phyloP scores from a whole-genome alignment of 768 basidiomycete genomes.

The Leccinum subgranulosum region DNA sequence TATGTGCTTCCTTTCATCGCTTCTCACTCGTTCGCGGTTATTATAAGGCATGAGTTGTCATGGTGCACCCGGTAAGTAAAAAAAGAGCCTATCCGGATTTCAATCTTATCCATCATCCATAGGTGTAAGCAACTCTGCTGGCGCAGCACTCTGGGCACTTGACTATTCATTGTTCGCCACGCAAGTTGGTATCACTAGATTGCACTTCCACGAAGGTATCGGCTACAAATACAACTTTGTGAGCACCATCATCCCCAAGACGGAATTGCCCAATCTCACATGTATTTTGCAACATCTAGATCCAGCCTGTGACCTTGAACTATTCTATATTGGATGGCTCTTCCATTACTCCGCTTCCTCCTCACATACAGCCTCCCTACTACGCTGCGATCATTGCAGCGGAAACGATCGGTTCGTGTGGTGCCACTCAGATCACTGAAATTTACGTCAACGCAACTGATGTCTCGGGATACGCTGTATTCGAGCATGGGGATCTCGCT shows the following conservation, averaged over 20 bases:
- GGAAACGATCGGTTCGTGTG: constrained; percentile 52
- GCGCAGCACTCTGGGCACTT: constrained; percentile 64
- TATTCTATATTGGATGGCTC: constrained; percentile 57
- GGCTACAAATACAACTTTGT: constrained; percentile 73
- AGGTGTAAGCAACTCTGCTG: constrained; percentile 67
- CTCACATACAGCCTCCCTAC: constrained; percentile 66
- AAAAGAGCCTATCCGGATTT: background rate
- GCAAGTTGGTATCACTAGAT: constrained; percentile 48
- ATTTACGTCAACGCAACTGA: constrained; percentile 43
- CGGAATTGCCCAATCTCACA: background rate
- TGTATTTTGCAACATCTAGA: constrained; percentile 34
- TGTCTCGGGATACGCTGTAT: constrained; percentile 62
- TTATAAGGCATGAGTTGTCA: constrained; percentile 37
- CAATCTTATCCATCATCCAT: constrained; percentile 18
- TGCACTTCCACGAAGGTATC: constrained; percentile 66
- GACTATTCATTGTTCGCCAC: constrained; percentile 63
- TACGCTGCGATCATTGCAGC: constrained; percentile 61
- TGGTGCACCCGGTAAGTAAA: constrained; percentile 30
- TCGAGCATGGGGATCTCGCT: constrained; percentile 40
- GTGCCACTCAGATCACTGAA: constrained; percentile 43
- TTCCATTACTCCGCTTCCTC: constrained; percentile 46
- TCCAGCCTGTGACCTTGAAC: constrained; percentile 60
- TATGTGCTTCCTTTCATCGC: background rate
- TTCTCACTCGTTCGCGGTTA: constrained; percentile 2
- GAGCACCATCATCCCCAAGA: background rate